These are phyloP conservation scores for Podaxis carcinomalis DNA, from an alignment of 768 basidiomycete species.

Conservation along the genomic window DNA sequence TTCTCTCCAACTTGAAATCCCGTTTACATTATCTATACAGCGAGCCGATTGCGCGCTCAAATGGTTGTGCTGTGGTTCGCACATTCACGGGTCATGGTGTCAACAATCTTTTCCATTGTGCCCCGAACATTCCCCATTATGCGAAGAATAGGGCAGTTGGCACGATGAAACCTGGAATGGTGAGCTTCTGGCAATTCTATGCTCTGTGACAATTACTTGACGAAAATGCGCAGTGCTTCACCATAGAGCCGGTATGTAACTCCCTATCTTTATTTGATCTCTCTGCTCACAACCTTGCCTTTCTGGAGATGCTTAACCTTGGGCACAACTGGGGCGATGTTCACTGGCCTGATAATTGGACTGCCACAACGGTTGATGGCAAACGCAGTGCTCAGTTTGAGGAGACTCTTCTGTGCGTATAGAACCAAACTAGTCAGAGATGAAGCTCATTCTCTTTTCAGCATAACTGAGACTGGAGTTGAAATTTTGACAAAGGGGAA, in stretches of 20 bases:
- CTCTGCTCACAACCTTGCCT: conserved; percentile 1
- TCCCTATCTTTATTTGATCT: conserved; percentile 9
- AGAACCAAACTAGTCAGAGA: not conserved
- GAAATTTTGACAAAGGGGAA: conserved; percentile 75
- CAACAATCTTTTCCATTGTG: conserved; percentile 78
- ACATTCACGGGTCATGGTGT: conserved; percentile 92
- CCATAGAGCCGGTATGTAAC: conserved; percentile 66
- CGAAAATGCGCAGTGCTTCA: conserved; percentile 45
- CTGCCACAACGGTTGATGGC: conserved; percentile 89
- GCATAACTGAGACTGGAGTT: conserved; percentile 87
- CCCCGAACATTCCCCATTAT: conserved; percentile 92
- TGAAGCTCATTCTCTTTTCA: conserved; percentile 25
- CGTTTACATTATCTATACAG: conserved; percentile 28
- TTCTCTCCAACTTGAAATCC: not conserved
- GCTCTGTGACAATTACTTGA: conserved; percentile 4
- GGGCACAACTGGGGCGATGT: conserved; percentile 72
- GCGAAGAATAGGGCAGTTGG: conserved; percentile 92
- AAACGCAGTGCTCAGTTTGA: conserved; percentile 95
- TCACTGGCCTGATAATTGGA: conserved; percentile 97
- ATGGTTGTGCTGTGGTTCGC: conserved; percentile 87
- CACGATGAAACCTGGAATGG: conserved; percentile 92
- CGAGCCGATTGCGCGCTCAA: conserved; percentile 80
- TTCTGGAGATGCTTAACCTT: conserved; percentile 82
- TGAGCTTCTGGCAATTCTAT: conserved; percentile 29
- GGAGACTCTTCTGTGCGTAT: conserved; percentile 86